Base-by-base conservation (phyloP, 495 filamentous ascomycete species). In the Penicillium atrosanguineum region DNA sequence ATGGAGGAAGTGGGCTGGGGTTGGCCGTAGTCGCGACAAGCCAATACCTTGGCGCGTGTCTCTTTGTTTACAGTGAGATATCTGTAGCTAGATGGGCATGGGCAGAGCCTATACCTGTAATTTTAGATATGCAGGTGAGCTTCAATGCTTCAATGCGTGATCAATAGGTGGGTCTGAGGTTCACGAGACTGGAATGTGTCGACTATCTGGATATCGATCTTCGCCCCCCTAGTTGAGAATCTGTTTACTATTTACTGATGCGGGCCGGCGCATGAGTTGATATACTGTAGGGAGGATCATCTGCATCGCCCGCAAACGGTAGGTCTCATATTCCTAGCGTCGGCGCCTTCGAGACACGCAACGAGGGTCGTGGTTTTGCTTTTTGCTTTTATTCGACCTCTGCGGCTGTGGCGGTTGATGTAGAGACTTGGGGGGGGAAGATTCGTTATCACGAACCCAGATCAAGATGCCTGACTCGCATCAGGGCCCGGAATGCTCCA, bases 161-260 rank as follows among this genome's bases (percentile, higher is more conserved):
- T 42, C 42, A 57, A 53, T 46, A 16, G 38, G 38, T 11, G 42
- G 25, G 25, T 51, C n/a, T 31, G 7, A 49, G 45, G 52, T 20
- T 55, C 52, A 55, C 52, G 38, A 41, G 57, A 59, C 56, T 51
- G 52, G 47, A 50, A 47, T 51, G 56, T 9, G 5, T 29, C 11
- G 28, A 4, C 37, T 3, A 40, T 40, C 38, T 40, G n/a, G 38
- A 40, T 4, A 40, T 40, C 38, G 19, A 7, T 19, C 16, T 8
- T 40, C 6, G 16, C 19, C 38, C 9, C 38, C 38, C 38, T 40
- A 15, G 37, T 19, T 39, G 37, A n/a, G 37, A 39, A 6, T 39
- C 37, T 39, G 37, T 3, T 37, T 39, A n/a, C 11, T 31, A n/a
- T 39, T 39, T 16, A 40, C 38, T 4, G 14, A 14, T 34, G 31